phyloP scores from a whole-genome alignment of 352 stramenopile genomes.

The Phytophthora tentaculata region DNA sequence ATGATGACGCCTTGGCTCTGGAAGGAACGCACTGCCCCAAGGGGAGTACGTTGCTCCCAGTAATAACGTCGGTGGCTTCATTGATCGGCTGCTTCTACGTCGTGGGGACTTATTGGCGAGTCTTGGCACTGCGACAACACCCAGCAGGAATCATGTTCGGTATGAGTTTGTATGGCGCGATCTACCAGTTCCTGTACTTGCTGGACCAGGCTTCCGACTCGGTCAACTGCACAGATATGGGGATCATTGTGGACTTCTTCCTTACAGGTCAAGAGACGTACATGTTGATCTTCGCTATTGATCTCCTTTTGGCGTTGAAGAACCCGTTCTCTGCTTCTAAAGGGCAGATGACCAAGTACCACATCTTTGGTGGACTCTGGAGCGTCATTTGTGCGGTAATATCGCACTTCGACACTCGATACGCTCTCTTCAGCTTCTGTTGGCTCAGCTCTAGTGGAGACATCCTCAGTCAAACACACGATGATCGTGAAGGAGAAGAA shows the following conservation, averaged over 20 bases:
- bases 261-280: slow-evolving; percentile 88
- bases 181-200: slow-evolving; percentile 86
- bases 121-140: slow-evolving; percentile 74
- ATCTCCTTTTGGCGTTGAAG: slow-evolving; percentile 81
- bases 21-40: slow-evolving; percentile 45
- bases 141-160: slow-evolving; percentile 88
- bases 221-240: slow-evolving; percentile 63
- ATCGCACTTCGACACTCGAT: slow-evolving; percentile 77
- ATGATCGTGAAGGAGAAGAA: slow-evolving; percentile 6
- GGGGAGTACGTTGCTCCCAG: slow-evolving; percentile 55
- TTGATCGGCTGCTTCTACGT: slow-evolving; percentile 83
- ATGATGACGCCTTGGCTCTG: slow-evolving; percentile 5
- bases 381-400: slow-evolving; percentile 72
- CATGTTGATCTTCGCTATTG: slow-evolving; percentile 90
- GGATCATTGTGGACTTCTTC: slow-evolving; percentile 81
- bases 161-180: slow-evolving; percentile 83
- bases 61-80: slow-evolving; percentile 71
- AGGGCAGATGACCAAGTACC: slow-evolving; percentile 83
- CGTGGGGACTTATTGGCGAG: slow-evolving; percentile 70
- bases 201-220: slow-evolving; percentile 53
- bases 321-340: slow-evolving; percentile 88
- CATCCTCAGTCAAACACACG: slow-evolving; percentile 29
- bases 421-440: slow-evolving; percentile 84
- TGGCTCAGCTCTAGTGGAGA: slow-evolving; percentile 74
- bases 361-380: slow-evolving; percentile 75